A percentile compares a stretch with the other conserved stretches of the same genome.
phyloP scores from a whole-genome alignment of 331 rosid genomes.

The Acacia concinna region DNA sequence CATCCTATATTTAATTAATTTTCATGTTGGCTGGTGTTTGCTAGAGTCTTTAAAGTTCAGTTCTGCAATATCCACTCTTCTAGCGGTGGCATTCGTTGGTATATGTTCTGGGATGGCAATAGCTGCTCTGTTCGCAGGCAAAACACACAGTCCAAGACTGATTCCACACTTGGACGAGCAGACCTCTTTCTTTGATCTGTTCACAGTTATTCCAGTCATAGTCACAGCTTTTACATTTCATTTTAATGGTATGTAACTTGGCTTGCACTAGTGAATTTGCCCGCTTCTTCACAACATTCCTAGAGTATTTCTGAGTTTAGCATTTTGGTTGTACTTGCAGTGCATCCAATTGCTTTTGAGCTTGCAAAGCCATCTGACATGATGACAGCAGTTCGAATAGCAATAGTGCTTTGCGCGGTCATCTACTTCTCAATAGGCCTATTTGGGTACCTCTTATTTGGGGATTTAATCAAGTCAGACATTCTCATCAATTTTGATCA shows the following conservation, averaged over 20 bases:
- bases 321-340: conserved; percentile 44
- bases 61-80: conserved; percentile 72
- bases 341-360: conserved; percentile 91
- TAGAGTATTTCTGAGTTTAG: conserved; percentile 21
- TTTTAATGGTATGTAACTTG: conserved; percentile 55
- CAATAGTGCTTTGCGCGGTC: conserved; percentile 63
- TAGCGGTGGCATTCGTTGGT: conserved; percentile 84
- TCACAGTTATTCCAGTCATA: conserved; percentile 90
- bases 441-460: conserved; percentile 88
- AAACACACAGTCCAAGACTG: conserved; percentile 61
- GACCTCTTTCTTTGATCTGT: conserved; percentile 82
- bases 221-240: conserved; percentile 95
- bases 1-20: not conserved
- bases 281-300: not conserved
- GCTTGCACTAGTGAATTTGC: conserved; percentile 5
- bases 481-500: conserved; percentile 80
- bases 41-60: conserved; percentile 81
- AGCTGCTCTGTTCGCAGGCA: conserved; percentile 68
- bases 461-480: conserved; percentile 75
- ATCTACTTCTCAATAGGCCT: conserved; percentile 72
- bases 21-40: not conserved
- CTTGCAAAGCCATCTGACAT: conserved; percentile 72
- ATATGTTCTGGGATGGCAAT: conserved; percentile 80
- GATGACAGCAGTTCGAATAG: conserved; percentile 69
- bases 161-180: conserved; percentile 63